These are phyloP conservation scores for Trichophyton mentagrophytes DNA, from an alignment of 2,329 filamentous ascomycete genomes.

Conservation along the genomic window DNA sequence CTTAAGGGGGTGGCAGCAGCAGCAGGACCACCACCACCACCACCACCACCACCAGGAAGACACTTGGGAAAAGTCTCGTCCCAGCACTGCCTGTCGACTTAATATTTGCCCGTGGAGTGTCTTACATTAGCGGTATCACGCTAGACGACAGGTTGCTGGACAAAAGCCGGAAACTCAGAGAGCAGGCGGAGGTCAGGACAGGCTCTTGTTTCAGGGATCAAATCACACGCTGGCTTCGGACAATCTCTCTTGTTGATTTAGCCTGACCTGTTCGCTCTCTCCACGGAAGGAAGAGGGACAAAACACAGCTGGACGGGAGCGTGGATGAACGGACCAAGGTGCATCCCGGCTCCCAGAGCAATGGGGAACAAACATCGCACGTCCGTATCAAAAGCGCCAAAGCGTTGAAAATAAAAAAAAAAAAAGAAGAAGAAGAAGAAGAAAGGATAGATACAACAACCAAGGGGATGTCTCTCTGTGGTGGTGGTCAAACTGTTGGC, in stretches of 20 bases:
- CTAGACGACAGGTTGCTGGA: not conserved
- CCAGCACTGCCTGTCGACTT: not conserved
- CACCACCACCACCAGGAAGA: no score
- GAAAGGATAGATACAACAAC: not conserved
- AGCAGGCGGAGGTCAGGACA: not conserved
- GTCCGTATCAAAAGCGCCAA: not conserved
- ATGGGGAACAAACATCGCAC: slow-evolving; percentile 2
- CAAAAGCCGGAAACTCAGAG: not conserved
- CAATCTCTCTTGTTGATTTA: not conserved
- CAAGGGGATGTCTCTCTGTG: no score
- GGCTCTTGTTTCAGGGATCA: slow-evolving; percentile 2
- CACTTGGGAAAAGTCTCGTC: not conserved
- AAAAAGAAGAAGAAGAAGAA: not conserved
- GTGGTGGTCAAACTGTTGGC: not conserved
- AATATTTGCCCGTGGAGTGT: slow-evolving; percentile 1
- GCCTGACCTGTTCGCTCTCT: not conserved
- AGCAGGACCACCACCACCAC: not conserved
- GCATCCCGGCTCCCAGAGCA: not conserved
- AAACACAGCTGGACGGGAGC: not conserved
- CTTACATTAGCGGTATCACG: slow-evolving; percentile 2
- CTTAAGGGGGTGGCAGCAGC: not conserved
- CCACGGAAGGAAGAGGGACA: not conserved
- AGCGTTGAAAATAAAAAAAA: not conserved
- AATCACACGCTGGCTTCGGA: not conserved
- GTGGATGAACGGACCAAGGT: slow-evolving; percentile 2